These are phyloP conservation scores for Coemansia sp. DNA, from an alignment of 371 early-diverging fungal genomes.

Conservation along the genomic window DNA sequence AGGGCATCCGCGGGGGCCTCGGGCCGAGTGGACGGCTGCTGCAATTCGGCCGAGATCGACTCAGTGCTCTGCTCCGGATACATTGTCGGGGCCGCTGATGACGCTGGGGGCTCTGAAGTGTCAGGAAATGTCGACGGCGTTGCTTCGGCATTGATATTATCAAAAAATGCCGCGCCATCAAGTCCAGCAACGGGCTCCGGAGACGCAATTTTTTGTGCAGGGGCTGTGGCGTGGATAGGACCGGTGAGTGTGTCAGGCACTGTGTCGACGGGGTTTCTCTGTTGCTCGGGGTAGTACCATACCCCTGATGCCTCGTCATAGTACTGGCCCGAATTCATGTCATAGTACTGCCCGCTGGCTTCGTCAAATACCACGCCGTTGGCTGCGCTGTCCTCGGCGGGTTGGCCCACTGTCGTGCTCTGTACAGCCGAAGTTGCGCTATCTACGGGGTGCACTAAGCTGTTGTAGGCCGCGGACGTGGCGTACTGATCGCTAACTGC, in stretches of 20 bases:
- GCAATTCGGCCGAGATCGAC: no score
- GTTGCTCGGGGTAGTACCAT: conserved; percentile 49
- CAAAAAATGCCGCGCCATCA: conserved; percentile 41
- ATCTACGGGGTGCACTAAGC: background rate
- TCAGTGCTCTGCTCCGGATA: no score
- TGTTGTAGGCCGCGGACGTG: background rate
- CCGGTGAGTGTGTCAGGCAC: background rate
- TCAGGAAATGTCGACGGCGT: background rate
- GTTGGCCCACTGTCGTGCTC: background rate
- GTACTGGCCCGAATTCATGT: conserved; percentile 45
- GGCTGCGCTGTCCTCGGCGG: background rate
- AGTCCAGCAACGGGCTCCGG: background rate
- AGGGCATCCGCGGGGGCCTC: no score
- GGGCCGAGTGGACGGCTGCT: no score
- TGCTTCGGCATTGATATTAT: conserved; percentile 10
- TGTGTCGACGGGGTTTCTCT: background rate
- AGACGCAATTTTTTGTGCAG: background rate
- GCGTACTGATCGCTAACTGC: background rate
- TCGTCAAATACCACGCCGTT: conserved; percentile 40
- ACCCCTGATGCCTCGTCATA: conserved; percentile 33
- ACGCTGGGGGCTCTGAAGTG: background rate
- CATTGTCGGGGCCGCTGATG: no score
- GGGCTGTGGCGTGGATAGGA: background rate
- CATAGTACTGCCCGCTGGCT: conserved; percentile 47
- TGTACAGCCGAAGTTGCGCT: background rate